Evolutionary conservation across 768 basidiomycete species (phyloP), one percentile per base, ranked within the genome.

Genomic region (Hygrophoropsis aurantiaca): DNA sequence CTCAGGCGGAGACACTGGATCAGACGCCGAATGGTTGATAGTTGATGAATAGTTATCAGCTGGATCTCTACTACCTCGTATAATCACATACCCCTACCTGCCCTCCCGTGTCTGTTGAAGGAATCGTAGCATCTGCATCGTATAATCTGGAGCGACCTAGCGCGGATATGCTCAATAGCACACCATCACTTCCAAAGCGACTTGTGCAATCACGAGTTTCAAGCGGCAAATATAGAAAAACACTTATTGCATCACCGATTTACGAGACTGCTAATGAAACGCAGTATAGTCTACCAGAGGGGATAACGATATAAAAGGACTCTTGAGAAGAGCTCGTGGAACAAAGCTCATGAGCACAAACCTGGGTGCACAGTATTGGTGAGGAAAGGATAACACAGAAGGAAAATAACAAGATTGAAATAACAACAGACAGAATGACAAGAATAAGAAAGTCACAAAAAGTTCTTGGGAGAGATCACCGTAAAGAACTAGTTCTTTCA

Each of bases 1-100:
- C 82, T 79, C 87, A 77, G 64, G 70, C 74, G 66, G 74, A 71
- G 78, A 83, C 79, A 78, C 70, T 78, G 82, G 84, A 82, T 82
- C 80, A 81, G 88, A 91, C 82, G 65, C 90, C 87, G 90, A 93
- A 91, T 92, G 90, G 89, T 59, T 92, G 59, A 84, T 91, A 21
- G 74, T 91, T 24, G 75, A 80, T 50, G 75, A 79, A 52, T 64
- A 64, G 52, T 54, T 21, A 18, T 30, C 13, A 42, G 11, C 41
- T 43, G 25, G n/a, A 47, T 20, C 42, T 30, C 21, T 34, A 35
- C 34, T 42, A 47, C 41, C 24, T 42, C 32, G 33, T 39, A 55
- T 58, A 33, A 57, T 45, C 50, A 39, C 48, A 66, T 65, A 62
- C 52, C 56, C 55, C 40, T 40, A n/a, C n/a, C n/a, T n/a, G n/a